Evolutionary conservation across 1,284 basidiomycete genomes (phyloP).

Genomic region (Ceraceosorus guamensis): DNA sequence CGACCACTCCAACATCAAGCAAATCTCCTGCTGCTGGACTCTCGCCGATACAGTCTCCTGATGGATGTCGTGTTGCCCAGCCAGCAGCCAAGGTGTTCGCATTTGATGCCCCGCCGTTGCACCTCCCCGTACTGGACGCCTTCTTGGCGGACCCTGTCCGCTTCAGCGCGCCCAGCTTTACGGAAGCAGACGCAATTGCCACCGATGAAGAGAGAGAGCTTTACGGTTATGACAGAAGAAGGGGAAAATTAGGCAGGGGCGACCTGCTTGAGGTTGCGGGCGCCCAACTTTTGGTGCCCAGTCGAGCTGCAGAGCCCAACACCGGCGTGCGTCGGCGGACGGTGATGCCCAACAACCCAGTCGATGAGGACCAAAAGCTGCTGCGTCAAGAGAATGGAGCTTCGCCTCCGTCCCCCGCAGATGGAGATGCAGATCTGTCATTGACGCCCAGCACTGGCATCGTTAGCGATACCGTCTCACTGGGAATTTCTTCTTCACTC

Average conservation of each 20-base stretch:
- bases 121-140: conserved; percentile 44
- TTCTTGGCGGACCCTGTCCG: conserved; percentile 24
- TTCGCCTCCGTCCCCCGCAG: conserved; percentile 10
- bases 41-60: too few relatives aligned
- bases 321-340: conserved; percentile 1
- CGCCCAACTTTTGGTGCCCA: neutral
- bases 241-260: neutral
- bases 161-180: conserved; percentile 27
- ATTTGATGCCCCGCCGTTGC: conserved; percentile 35
- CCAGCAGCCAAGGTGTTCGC: conserved; percentile 41
- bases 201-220: conserved; percentile 25
- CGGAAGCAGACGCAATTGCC: conserved; percentile 13
- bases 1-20: too few relatives aligned
- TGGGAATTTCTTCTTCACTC: conserved; percentile 14
- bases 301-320: neutral
- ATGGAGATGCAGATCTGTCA: conserved; percentile 19
- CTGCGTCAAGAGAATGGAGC: neutral
- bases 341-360: conserved; percentile 6
- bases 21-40: too few relatives aligned
- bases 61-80: neutral
- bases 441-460: conserved; percentile 12
- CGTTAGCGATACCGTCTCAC: neutral
- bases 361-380: neutral
- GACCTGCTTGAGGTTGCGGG: neutral
- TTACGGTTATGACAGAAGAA: conserved; percentile 16